Percentiles rank a stretch among this genome's conserved stretches.
These are phyloP conservation scores for Rosa rugosa DNA, from an alignment of 306 rosid genomes.

Conservation along the genomic window DNA sequence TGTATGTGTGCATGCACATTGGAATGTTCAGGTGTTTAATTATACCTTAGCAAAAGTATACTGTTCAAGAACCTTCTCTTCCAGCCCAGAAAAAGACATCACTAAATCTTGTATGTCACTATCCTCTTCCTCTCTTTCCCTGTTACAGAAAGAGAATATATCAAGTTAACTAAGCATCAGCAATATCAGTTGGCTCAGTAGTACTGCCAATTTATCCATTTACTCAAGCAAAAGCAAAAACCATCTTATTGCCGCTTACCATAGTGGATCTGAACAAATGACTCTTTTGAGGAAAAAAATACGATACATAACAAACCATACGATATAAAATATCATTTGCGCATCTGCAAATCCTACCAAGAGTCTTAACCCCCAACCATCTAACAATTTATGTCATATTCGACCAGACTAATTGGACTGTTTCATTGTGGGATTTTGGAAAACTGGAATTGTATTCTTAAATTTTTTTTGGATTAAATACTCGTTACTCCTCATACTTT, in stretches of 20 bases:
- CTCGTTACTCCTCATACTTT: too few relatives aligned
- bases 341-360: neutral
- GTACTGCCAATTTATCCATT: neutral
- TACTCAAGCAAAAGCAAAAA: neutral
- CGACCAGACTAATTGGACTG: neutral
- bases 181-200: slow-evolving; percentile 20
- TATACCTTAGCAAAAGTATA: slow-evolving; percentile 96
- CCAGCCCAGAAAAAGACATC: slow-evolving; percentile 74
- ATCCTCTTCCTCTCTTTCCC: slow-evolving; percentile 81
- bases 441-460: neutral
- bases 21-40: neutral
- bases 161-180: slow-evolving; percentile 30
- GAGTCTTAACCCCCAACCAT: neutral
- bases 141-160: slow-evolving; percentile 31
- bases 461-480: too few relatives aligned
- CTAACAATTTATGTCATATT: neutral
- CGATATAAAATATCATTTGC: neutral
- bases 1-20: neutral
- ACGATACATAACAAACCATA: neutral
- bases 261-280: neutral
- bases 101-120: slow-evolving; percentile 77
- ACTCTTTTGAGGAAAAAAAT: neutral
- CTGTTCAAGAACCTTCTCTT: slow-evolving; percentile 92
- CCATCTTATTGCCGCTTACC: neutral
- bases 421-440: neutral